phyloP scores from a whole-genome alignment of 2,329 filamentous ascomycete genomes.

The Fusarium nodosum region DNA sequence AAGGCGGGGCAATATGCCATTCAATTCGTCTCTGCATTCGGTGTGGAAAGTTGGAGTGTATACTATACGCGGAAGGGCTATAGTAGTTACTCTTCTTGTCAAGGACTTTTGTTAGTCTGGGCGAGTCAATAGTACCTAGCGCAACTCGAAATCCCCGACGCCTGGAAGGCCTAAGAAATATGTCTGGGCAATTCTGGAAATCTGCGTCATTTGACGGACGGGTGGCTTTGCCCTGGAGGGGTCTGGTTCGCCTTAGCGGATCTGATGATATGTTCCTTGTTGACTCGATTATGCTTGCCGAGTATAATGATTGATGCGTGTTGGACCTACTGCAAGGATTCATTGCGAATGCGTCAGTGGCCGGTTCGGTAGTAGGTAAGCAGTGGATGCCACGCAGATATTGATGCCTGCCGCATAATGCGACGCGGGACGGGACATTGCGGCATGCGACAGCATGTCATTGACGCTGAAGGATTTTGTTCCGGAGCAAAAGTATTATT shows the following conservation, averaged over 20 bases:
- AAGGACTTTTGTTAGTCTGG: constrained; percentile 31
- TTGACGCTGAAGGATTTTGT: constrained; percentile 14
- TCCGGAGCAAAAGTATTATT: constrained; percentile 5
- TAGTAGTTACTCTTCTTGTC: constrained; percentile 3
- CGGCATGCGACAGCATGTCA: constrained; percentile 17
- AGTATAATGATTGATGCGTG: constrained; percentile 2
- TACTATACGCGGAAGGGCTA: constrained; percentile 10
- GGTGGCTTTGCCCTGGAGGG: background rate
- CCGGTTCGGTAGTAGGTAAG: background rate
- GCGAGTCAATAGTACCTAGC: constrained; percentile 10
- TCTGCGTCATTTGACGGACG: constrained; percentile 28
- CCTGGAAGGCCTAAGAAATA: background rate
- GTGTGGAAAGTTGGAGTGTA: constrained; percentile 5
- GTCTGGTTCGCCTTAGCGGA: constrained; percentile 8
- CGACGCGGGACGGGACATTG: constrained; percentile 10
- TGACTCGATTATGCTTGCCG: constrained; percentile 4
- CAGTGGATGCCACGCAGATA: constrained; percentile 9
- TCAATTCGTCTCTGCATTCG: constrained; percentile 19
- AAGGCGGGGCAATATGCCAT: constrained; percentile 27
- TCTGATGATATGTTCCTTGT: background rate
- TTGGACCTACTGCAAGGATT: background rate
- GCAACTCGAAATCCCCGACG: constrained; percentile 16
- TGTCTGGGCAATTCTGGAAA: constrained; percentile 8
- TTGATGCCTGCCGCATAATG: constrained; percentile 17
- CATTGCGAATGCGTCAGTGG: constrained; percentile 6